A percentile compares a stretch with the other conserved stretches of the same genome.
Conservation (phyloP, 306 rosid species). For the Amphicarpaea edgeworthii region DNA sequence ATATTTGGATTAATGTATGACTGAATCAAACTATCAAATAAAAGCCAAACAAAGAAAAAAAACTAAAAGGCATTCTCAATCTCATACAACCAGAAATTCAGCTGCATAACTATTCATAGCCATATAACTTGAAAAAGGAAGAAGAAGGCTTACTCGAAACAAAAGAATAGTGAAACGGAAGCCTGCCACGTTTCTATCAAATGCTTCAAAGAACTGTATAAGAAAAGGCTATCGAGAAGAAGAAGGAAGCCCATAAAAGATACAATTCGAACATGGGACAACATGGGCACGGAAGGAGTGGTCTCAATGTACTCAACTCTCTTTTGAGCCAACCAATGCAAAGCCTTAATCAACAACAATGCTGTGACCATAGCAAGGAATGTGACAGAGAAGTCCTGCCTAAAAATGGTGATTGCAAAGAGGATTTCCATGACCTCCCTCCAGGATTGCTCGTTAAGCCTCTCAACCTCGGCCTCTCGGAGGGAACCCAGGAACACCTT, state of each 20-base stretch:
- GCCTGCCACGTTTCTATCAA: slow-evolving; percentile 75
- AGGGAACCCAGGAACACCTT: slow-evolving; percentile 86
- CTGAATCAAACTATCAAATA: not conserved
- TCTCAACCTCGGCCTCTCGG: slow-evolving; percentile 98
- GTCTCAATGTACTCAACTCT: slow-evolving; percentile 98
- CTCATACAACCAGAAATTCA: slow-evolving; percentile 17
- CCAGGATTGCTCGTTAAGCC: slow-evolving; percentile 99
- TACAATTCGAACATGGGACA: slow-evolving; percentile 90
- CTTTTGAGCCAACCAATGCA: slow-evolving; percentile 99
- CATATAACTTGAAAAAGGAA: slow-evolving; percentile 37
- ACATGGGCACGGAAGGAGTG: slow-evolving; percentile 79
- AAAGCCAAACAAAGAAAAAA: not conserved
- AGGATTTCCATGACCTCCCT: slow-evolving; percentile 98
- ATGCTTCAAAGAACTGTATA: slow-evolving; percentile 69
- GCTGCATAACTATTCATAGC: not conserved
- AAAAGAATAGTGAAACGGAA: slow-evolving; percentile 93
- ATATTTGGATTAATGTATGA: slow-evolving; percentile 21
- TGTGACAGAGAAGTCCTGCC: slow-evolving; percentile 95
- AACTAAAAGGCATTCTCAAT: not conserved
- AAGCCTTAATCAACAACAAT: slow-evolving; percentile 81
- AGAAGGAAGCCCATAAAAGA: slow-evolving; percentile 94
- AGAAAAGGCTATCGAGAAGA: slow-evolving; percentile 75
- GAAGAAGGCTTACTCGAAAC: slow-evolving; percentile 85
- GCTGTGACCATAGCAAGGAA: slow-evolving; percentile 95
- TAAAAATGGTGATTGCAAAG: slow-evolving; percentile 91